Conservation (phyloP, 768 basidiomycete species). For the Podaxis sp. region DNA sequence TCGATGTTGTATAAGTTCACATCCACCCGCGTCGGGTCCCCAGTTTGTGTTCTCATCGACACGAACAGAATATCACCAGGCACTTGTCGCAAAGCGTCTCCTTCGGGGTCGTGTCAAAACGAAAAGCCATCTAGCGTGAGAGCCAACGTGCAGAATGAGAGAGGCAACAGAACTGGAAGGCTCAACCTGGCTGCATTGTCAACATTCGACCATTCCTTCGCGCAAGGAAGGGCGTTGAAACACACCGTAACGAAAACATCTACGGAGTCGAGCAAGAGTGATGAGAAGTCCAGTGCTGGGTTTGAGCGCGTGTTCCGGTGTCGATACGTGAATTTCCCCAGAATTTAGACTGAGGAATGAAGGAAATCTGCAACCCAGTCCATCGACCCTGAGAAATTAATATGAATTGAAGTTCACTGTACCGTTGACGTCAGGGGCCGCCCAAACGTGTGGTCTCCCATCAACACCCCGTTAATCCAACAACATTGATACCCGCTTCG, state of each 20-base stretch:
- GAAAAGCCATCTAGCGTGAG: neutral
- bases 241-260: neutral
- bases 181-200: neutral
- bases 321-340: too few relatives aligned
- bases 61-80: neutral
- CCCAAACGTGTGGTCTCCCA: too few relatives aligned
- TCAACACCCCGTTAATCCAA: too few relatives aligned
- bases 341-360: too few relatives aligned
- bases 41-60: neutral
- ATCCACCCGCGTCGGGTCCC: constrained; percentile 5
- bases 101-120: neutral
- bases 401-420: too few relatives aligned
- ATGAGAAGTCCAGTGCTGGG: too few relatives aligned
- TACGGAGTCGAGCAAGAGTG: neutral
- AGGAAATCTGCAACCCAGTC: too few relatives aligned
- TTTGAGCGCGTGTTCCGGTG: too few relatives aligned
- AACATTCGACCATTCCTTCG: neutral
- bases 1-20: constrained; percentile 5
- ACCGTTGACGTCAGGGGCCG: too few relatives aligned
- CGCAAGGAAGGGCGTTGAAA: neutral
- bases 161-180: neutral
- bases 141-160: neutral
- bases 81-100: neutral
- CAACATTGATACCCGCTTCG: too few relatives aligned
- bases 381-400: too few relatives aligned